These are phyloP conservation scores for Dianthus caryophyllus DNA, from an alignment of 148 eudicot species.

Conservation along the genomic window DNA sequence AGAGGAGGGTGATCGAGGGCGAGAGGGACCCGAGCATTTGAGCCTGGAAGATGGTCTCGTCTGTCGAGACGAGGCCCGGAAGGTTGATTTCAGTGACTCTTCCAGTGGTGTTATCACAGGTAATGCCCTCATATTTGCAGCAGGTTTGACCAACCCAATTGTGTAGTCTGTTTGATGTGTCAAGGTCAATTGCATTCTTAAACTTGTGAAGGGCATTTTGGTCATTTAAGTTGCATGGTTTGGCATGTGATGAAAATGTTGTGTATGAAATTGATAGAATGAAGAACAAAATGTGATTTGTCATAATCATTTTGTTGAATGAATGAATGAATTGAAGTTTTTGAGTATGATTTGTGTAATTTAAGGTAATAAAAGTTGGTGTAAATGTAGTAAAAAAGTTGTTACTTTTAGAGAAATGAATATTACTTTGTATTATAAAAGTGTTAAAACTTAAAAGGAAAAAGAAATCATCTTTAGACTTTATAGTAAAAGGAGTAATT, in stretches of 20 bases:
- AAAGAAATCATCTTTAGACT: conserved; percentile 8
- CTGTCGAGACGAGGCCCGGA: conserved; percentile 32
- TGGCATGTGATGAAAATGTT: conserved; percentile 8
- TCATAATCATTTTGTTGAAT: conserved; percentile 22
- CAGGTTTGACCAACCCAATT: conserved; percentile 44
- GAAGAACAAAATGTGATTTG: conserved; percentile 13
- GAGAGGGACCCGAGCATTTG: conserved; percentile 41
- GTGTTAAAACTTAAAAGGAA: too few relatives aligned
- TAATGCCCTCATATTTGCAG: conserved; percentile 49
- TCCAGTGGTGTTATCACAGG: conserved; percentile 36
- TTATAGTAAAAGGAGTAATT: too few relatives aligned
- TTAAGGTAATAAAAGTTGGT: not conserved
- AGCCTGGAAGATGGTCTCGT: conserved; percentile 26
- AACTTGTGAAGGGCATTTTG: conserved; percentile 32
- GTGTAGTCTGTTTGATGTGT: conserved; percentile 36
- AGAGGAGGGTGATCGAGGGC: conserved; percentile 35
- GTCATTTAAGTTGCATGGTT: conserved; percentile 40
- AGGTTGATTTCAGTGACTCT: conserved; percentile 53
- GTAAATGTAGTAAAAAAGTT: conserved; percentile 1
- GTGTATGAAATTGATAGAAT: conserved; percentile 12
- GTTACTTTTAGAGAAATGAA: too few relatives aligned
- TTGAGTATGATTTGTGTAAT: too few relatives aligned
- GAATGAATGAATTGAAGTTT: conserved; percentile 3
- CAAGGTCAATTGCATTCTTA: conserved; percentile 32
- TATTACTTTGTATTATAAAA: too few relatives aligned